Base-by-base conservation (phyloP, 2,329 filamentous ascomycete genomes). In the Ceratocystis variospora region DNA sequence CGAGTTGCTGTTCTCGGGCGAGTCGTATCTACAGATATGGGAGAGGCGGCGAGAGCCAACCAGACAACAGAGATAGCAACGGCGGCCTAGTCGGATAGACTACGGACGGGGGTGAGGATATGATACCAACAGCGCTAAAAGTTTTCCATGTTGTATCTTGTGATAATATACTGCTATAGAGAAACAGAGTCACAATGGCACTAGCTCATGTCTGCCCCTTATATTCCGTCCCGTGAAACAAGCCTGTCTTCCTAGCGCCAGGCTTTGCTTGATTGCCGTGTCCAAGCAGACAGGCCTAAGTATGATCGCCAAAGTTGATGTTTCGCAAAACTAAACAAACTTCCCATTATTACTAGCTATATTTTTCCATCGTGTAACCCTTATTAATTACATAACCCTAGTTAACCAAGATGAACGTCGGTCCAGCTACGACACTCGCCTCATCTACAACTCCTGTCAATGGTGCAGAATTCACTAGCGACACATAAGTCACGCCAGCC, bases 21-120 rank as follows among this genome's bases (percentile, higher is more conserved):
- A 99, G 80, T 89, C 89, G 66, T 97, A 97, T 79, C 77, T 97
- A 67, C 95, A 97, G 83, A 85, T 99, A 57, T 97, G 94, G 94
- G 94, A 97, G 79, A 81, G 88, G 75, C 83, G 91, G 76, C 87
- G 83, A 73, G 79, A 78, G 68, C 15, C 22, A 28, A 7, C 22
- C 41, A 31, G 28, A 31, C 33, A 22, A 31, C 33, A 22, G 25
- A 46, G 22, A 25, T 50, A 53, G 48, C 5, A 12, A 2, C 3
- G 17, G 46, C 17, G 17, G 7, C 12, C 46, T 22, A 19, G n/a
- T 5, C 19, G 48, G 22, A 53, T 41, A 19, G 37, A 44, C 22
- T 22, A 22, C 28, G 17, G 10, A 3, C 22, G 50, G 44, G 41
- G 63, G 10, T 28, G 17, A 19, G 41, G 48, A 19, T 8, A 17